Evolutionary conservation across 1,284 basidiomycete genomes (phyloP).

Genomic region (Marasmius fiardii): DNA sequence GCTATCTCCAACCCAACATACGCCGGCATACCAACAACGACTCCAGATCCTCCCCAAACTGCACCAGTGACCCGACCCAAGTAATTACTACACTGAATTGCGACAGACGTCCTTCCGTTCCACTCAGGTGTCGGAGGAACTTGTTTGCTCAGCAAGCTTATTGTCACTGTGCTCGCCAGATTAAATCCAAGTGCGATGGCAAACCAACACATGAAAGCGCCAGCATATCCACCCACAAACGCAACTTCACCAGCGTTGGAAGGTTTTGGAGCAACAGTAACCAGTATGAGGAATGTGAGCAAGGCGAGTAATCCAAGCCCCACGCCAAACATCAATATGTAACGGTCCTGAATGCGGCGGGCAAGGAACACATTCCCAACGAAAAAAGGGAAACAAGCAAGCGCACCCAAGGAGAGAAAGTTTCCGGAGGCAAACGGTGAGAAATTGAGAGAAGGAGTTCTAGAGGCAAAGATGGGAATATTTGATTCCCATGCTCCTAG

Average conservation of each 20-base stretch:
- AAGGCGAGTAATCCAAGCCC: constrained; percentile 50
- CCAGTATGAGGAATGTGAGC: constrained; percentile 39
- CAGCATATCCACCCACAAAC: constrained; percentile 27
- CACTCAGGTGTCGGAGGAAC: constrained; percentile 47
- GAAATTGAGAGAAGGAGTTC: constrained; percentile 42
- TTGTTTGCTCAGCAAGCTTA: constrained; percentile 65
- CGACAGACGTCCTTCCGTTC: constrained; percentile 54
- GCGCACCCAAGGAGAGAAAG: constrained; percentile 66
- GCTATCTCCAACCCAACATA: constrained; percentile 63
- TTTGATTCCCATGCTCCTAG: constrained; percentile 72
- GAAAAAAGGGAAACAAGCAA: constrained; percentile 63
- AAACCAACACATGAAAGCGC: constrained; percentile 64
- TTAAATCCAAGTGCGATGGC: constrained; percentile 69
- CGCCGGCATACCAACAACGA: constrained; percentile 60
- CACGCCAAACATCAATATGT: constrained; percentile 52
- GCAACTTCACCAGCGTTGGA: not conserved
- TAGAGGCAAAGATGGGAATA: constrained; percentile 61
- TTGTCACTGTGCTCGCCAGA: constrained; percentile 61
- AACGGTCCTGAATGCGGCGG: constrained; percentile 57
- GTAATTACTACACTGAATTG: constrained; percentile 69
- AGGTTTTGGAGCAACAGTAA: not conserved
- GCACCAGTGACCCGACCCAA: constrained; percentile 60
- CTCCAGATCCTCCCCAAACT: constrained; percentile 64
- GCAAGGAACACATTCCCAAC: constrained; percentile 57
- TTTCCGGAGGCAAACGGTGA: constrained; percentile 65